Conservation (phyloP, 2,329 filamentous ascomycete genomes). For the Aspergillus sclerotialis region DNA sequence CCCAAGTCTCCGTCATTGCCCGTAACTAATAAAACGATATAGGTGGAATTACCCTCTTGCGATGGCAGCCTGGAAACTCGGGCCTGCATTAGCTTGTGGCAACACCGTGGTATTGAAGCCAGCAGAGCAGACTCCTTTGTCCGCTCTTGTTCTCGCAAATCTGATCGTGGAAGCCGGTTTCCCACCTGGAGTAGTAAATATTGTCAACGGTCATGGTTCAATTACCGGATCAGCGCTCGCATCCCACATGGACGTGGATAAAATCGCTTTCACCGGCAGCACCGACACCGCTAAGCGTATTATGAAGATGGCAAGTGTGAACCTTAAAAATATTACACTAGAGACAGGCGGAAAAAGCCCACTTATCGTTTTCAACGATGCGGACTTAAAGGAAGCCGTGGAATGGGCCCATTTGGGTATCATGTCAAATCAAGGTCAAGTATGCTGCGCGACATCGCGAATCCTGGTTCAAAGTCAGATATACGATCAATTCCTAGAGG, state of each 20-base stretch:
- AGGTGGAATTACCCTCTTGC: neutral
- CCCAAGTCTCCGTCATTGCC: slow-evolving; percentile 51
- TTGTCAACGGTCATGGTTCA: neutral
- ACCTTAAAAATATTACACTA: slow-evolving; percentile 1
- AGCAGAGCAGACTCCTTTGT: neutral
- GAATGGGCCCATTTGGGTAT: neutral
- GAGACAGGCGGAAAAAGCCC: neutral
- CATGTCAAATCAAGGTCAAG: neutral
- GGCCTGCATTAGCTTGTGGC: slow-evolving; percentile 37
- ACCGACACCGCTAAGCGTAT: neutral
- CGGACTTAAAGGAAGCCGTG: neutral
- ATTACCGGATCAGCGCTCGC: slow-evolving; percentile 1
- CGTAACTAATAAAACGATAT: neutral
- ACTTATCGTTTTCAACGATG: slow-evolving; percentile 1
- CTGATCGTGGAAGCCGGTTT: neutral
- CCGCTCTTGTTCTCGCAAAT: neutral
- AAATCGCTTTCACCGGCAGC: slow-evolving; percentile 1
- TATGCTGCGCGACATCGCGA: too few species aligned
- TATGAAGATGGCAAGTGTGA: neutral
- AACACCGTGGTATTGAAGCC: slow-evolving; percentile 32
- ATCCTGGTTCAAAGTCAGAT: slow-evolving; percentile 1
- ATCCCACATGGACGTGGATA: slow-evolving; percentile 1
- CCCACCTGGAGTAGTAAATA: slow-evolving; percentile 1
- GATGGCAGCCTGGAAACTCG: slow-evolving; percentile 1
- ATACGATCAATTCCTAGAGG: neutral